Evolutionary conservation across 1,284 basidiomycete genomes (phyloP).

Genomic region (Moesziomyces globuligerus): DNA sequence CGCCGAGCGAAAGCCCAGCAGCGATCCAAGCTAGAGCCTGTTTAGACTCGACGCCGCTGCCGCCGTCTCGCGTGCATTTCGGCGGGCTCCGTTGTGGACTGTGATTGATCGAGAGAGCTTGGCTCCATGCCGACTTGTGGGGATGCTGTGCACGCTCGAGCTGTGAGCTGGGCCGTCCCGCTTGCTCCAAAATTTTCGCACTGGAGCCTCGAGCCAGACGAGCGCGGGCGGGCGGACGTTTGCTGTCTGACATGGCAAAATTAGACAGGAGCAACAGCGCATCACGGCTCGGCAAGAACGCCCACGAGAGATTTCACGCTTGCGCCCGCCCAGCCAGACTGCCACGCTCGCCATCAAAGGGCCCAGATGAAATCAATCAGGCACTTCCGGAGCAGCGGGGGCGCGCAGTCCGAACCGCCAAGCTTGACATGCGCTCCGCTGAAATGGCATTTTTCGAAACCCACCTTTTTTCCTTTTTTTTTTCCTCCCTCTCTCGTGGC

Average conservation of each 20-base stretch:
- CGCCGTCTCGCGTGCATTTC: no score
- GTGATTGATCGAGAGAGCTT: no score
- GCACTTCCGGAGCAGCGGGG: neutral
- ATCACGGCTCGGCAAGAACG: slow-evolving; percentile 11
- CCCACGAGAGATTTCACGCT: slow-evolving; percentile 1
- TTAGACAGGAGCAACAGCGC: slow-evolving; percentile 12
- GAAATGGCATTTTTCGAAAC: no score
- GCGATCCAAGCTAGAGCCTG: no score
- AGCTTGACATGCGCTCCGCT: neutral
- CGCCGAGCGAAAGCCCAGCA: no score
- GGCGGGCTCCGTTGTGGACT: no score
- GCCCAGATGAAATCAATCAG: neutral
- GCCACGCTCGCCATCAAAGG: neutral
- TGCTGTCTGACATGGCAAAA: slow-evolving; percentile 18
- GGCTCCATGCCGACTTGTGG: no score
- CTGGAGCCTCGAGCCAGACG: no score
- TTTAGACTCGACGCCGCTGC: no score
- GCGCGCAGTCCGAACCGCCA: neutral
- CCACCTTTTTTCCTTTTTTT: neutral
- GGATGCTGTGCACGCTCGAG: no score
- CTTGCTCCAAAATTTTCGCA: no score
- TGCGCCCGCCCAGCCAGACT: neutral
- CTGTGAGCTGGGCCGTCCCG: no score
- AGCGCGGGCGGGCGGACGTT: neutral
- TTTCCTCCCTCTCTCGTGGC: neutral